These are phyloP conservation scores for Sclerotinia glacialis DNA, from an alignment of 2,329 filamentous ascomycete species.

Conservation along the genomic window DNA sequence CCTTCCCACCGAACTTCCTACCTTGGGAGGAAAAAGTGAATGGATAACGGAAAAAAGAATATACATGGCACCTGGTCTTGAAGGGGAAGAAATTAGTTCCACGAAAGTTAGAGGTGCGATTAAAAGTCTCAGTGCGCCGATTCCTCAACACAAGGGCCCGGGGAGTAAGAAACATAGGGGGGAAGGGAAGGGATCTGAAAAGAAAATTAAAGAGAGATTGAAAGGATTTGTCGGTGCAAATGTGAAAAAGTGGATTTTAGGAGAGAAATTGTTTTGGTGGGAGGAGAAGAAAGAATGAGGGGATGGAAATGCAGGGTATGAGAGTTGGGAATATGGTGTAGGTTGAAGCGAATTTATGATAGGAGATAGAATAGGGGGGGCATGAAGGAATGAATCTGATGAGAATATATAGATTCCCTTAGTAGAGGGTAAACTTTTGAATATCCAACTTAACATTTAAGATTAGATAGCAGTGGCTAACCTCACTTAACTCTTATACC, in stretches of 20 bases:
- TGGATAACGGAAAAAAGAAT: neutral
- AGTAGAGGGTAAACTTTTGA: too few relatives aligned
- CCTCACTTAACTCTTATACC: neutral
- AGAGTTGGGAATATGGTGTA: neutral
- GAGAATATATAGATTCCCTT: too few relatives aligned
- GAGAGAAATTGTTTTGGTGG: slow-evolving; percentile 4
- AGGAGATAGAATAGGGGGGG: too few relatives aligned
- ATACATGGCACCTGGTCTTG: neutral
- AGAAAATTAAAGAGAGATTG: slow-evolving; percentile 33
- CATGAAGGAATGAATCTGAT: too few relatives aligned
- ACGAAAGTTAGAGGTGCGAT: neutral
- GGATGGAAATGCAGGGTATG: neutral
- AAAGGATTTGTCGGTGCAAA: neutral
- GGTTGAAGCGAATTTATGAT: too few relatives aligned
- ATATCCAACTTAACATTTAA: too few relatives aligned
- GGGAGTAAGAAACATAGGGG: slow-evolving; percentile 52
- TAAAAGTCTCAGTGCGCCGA: neutral
- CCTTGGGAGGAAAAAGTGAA: neutral
- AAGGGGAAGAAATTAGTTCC: neutral
- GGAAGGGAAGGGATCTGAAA: slow-evolving; percentile 54
- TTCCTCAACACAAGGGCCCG: slow-evolving; percentile 54
- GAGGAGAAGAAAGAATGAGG: neutral
- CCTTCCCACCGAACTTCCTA: neutral
- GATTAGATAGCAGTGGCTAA: neutral
- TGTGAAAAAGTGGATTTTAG: slow-evolving; percentile 17